Conservation (phyloP, 495 filamentous ascomycete species). For the Penicillium angulare region DNA sequence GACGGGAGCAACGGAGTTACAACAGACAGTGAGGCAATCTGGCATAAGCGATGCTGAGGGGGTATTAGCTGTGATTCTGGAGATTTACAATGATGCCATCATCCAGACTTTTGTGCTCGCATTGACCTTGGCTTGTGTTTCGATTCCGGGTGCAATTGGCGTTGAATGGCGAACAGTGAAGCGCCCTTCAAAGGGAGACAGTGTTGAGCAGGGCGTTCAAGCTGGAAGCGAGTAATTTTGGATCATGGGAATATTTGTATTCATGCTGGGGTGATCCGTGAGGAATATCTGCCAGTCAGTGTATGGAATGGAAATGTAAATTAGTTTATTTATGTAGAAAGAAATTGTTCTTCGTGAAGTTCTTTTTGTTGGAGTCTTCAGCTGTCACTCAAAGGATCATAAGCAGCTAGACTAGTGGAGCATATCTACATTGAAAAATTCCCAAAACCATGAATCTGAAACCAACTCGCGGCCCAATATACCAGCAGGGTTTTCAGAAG, state of each 20-base stretch:
- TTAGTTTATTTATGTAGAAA: too few species aligned
- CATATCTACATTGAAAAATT: slow-evolving; percentile 15
- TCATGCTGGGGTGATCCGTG: too few species aligned
- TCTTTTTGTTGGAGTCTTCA: too few species aligned
- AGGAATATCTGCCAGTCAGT: too few species aligned
- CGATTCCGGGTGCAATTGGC: slow-evolving; percentile 33
- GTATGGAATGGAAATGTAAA: too few species aligned
- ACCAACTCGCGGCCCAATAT: not conserved
- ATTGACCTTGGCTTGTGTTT: slow-evolving; percentile 46
- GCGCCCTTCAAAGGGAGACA: not conserved
- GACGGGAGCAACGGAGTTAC: not conserved
- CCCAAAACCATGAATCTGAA: slow-evolving; percentile 12
- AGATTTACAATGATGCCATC: slow-evolving; percentile 55
- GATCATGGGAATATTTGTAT: too few species aligned
- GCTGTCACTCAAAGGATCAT: too few species aligned
- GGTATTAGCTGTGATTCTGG: slow-evolving; percentile 25
- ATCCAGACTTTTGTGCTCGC: slow-evolving; percentile 48
- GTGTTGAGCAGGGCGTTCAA: too few species aligned
- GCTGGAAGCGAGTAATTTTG: too few species aligned
- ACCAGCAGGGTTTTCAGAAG: too few species aligned
- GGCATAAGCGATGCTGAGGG: too few species aligned
- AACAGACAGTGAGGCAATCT: not conserved
- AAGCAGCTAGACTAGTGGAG: not conserved
- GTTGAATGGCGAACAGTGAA: slow-evolving; percentile 62
- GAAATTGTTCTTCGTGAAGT: too few species aligned